Base-by-base conservation (phyloP, 192 early-diverging fungal genomes). In the Lobosporangium transversale region DNA sequence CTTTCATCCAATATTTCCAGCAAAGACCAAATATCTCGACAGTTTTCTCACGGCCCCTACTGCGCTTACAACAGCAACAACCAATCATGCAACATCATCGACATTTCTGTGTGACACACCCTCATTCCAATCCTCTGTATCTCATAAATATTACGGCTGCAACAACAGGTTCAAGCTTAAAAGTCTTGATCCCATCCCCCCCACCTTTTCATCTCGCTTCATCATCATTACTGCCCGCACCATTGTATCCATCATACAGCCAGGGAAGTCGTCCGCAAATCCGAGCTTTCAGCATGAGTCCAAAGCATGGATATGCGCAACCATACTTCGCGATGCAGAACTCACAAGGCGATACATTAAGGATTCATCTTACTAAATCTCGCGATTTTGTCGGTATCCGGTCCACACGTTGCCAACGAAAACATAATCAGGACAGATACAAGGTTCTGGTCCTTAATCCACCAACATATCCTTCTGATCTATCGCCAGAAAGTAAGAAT, bases 401-500 rank as follows among this genome's bases (percentile, higher is more conserved):
- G 47, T 83, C 81, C 33, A 85, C 85, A 15, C 74, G 88, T 44
- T 87, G 88, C 8, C 84, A 81, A 31, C 64, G 88, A 31, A 73
- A 75, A 26, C 78, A 63, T 33, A 89, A 89, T 30, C 85, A 89
- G 59, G 88, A 89, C 36, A 67, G 84, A 35, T 88, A 78, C 57
- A 64, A 71, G 23, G 70, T 81, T 8, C 71, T 83, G 6, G 80
- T 81, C 4, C 68, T 89, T 6, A 57, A 76, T 35, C 64, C 73
- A 2, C 62, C 58, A 15, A 49, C 63, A n/a, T n/a, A n/a, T 10
- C 56, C 40, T 5, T 50, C 61, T n/a, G n/a, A n/a, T n/a, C n/a
- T n/a, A n/a, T n/a, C n/a, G n/a, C n/a, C n/a, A n/a, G n/a, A n/a
- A n/a, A n/a, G n/a, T n/a, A n/a, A n/a, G n/a, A n/a, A n/a, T n/a